Evolutionary conservation across 2,329 filamentous ascomycete species (phyloP).

Genomic region (Herpotrichia juniperi): DNA sequence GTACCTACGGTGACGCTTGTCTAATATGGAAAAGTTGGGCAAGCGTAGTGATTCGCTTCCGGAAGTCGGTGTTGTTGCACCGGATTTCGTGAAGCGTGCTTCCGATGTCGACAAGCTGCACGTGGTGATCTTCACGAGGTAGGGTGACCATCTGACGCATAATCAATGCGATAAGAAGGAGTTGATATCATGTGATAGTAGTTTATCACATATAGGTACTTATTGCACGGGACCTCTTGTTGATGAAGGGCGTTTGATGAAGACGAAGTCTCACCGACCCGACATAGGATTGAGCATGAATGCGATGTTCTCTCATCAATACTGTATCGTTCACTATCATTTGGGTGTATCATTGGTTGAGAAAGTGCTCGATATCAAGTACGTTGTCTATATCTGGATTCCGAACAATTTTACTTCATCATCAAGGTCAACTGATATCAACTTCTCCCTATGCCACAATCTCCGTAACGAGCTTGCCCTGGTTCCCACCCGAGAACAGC

Average conservation of each 20-base stretch:
- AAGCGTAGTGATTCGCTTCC: constrained; percentile 8
- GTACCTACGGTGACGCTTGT: too few relatives aligned
- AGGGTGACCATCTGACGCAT: constrained; percentile 11
- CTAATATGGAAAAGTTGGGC: too few relatives aligned
- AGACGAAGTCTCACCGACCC: neutral
- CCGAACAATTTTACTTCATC: neutral
- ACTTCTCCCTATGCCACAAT: constrained; percentile 15
- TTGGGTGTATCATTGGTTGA: neutral
- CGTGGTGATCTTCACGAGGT: constrained; percentile 9
- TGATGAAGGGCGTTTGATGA: neutral
- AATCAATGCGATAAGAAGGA: constrained; percentile 11
- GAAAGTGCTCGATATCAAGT: neutral
- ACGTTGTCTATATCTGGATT: neutral
- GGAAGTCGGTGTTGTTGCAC: neutral
- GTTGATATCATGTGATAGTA: constrained; percentile 2
- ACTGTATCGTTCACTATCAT: too few relatives aligned
- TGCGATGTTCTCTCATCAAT: too few relatives aligned
- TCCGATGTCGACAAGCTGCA: constrained; percentile 9
- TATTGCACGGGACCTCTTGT: constrained; percentile 10
- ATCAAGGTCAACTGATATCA: constrained; percentile 2
- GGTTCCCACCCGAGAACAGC: constrained; percentile 56
- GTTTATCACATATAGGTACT: constrained; percentile 18
- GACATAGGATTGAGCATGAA: too few relatives aligned
- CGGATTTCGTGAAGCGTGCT: neutral
- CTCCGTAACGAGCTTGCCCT: constrained; percentile 55